These are phyloP conservation scores for Fusarium sp. DNA, from an alignment of 2,329 filamentous ascomycete genomes.

Conservation along the genomic window DNA sequence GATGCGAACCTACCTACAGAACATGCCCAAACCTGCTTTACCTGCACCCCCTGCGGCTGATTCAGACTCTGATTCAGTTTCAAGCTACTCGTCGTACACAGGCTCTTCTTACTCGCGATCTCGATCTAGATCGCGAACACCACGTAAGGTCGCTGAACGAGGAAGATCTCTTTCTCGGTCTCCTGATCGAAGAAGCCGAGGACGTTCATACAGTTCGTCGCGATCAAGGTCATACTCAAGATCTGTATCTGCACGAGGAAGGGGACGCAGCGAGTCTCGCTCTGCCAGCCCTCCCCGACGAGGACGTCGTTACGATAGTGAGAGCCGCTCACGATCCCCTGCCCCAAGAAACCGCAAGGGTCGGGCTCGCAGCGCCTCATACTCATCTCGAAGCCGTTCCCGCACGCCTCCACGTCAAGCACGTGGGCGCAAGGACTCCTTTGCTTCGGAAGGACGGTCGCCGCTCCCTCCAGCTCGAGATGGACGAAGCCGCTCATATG, in stretches of 20 bases:
- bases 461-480: conserved; percentile 31
- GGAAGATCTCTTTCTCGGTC: conserved; percentile 43
- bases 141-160: conserved; percentile 35
- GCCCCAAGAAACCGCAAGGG: conserved; percentile 39
- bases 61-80: conserved; percentile 75
- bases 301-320: conserved; percentile 35
- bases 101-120: conserved; percentile 67
- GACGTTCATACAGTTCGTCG: conserved; percentile 40
- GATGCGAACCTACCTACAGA: conserved; percentile 90
- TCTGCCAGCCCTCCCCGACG: conserved; percentile 45
- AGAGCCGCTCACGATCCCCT: conserved; percentile 44
- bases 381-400: conserved; percentile 46
- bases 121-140: conserved; percentile 55
- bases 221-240: conserved; percentile 57
- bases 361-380: conserved; percentile 42
- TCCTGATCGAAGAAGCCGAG: conserved; percentile 38
- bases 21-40: conserved; percentile 83
- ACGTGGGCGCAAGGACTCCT: conserved; percentile 32
- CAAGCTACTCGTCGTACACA: conserved; percentile 80
- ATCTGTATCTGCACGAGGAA: conserved; percentile 46
- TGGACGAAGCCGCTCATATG: conserved; percentile 35
- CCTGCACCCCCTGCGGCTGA: conserved; percentile 68
- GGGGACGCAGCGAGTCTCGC: conserved; percentile 37
- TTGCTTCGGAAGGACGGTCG: conserved; percentile 33
- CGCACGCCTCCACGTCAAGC: conserved; percentile 39